phyloP scores from a whole-genome alignment of 805 yeast species.

The Isabelozyma heimii region DNA sequence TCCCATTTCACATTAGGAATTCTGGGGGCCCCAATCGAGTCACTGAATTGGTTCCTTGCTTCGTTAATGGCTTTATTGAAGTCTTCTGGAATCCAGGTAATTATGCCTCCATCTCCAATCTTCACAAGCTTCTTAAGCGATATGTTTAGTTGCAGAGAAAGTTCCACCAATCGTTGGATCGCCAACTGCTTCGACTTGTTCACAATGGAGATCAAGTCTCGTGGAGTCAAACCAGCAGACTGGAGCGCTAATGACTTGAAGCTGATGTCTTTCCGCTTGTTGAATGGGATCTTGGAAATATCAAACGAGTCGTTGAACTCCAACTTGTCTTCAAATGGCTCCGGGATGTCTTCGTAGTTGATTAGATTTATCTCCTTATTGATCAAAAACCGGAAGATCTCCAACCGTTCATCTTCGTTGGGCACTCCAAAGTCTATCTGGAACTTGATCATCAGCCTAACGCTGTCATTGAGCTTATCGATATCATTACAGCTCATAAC shows the following conservation, averaged over 20 bases:
- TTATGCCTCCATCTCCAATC: conserved; percentile 53
- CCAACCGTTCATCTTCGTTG: conserved; percentile 65
- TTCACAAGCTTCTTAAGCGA: conserved; percentile 29
- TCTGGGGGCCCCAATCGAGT: conserved; percentile 94
- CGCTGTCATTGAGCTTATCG: conserved; percentile 62
- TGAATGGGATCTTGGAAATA: conserved; percentile 15
- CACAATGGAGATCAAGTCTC: conserved; percentile 73
- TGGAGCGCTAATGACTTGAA: conserved; percentile 65
- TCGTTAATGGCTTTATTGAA: conserved; percentile 69
- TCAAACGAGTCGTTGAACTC: conserved; percentile 15
- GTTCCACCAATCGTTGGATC: conserved; percentile 42
- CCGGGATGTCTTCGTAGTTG: conserved; percentile 9
- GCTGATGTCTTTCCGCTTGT: conserved; percentile 46
- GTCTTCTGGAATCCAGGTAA: conserved; percentile 56
- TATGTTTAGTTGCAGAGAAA: conserved; percentile 18
- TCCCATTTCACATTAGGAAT: conserved; percentile 96
- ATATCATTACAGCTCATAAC: conserved; percentile 70
- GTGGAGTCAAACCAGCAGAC: conserved; percentile 89
- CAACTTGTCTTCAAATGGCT: conserved; percentile 14
- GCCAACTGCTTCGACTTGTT: conserved; percentile 61
- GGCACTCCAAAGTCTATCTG: conserved; percentile 80
- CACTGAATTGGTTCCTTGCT: conserved; percentile 86
- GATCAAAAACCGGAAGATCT: conserved; percentile 55
- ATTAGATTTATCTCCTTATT: conserved; percentile 13
- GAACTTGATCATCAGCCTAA: conserved; percentile 71